phyloP scores from a whole-genome alignment of 1,139 yeast species.

The Debaryomyces psychrophilus region DNA sequence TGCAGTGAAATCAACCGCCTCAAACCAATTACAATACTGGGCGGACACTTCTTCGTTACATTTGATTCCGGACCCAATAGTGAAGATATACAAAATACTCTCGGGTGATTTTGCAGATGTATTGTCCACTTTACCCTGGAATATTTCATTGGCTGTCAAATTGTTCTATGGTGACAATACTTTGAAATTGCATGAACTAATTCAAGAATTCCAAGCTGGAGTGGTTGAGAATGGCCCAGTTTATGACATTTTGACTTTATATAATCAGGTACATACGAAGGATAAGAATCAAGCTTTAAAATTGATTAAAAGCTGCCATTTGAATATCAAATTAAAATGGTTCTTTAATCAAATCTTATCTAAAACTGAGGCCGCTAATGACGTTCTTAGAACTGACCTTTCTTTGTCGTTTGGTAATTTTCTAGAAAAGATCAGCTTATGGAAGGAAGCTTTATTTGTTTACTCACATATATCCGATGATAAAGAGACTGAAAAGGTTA shows the following conservation, averaged over 20 bases:
- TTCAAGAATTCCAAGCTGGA: conserved; percentile 23
- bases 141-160: conserved; percentile 57
- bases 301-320: conserved; percentile 16
- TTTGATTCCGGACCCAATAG: conserved; percentile 54
- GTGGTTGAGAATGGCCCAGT: conserved; percentile 15
- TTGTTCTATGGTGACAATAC: conserved; percentile 62
- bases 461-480: conserved; percentile 56
- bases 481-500: conserved; percentile 36
- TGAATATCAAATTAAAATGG: conserved; percentile 55
- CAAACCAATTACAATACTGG: conserved; percentile 71
- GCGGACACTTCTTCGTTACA: conserved; percentile 36
- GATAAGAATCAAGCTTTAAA: conserved; percentile 13
- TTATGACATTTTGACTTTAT: conserved; percentile 30
- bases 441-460: conserved; percentile 66
- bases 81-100: conserved; percentile 65
- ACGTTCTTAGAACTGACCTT: conserved; percentile 40
- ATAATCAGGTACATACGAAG: conserved; percentile 13
- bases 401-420: conserved; percentile 56
- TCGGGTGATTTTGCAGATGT: conserved; percentile 56
- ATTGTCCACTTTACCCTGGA: conserved; percentile 64
- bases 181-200: conserved; percentile 45
- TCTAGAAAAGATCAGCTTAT: conserved; percentile 49
- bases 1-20: conserved; percentile 57
- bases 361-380: conserved; percentile 4
- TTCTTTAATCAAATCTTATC: conserved; percentile 49